phyloP scores from a whole-genome alignment of 176 grass and related monocot species.

The Aegilops speltoides region DNA sequence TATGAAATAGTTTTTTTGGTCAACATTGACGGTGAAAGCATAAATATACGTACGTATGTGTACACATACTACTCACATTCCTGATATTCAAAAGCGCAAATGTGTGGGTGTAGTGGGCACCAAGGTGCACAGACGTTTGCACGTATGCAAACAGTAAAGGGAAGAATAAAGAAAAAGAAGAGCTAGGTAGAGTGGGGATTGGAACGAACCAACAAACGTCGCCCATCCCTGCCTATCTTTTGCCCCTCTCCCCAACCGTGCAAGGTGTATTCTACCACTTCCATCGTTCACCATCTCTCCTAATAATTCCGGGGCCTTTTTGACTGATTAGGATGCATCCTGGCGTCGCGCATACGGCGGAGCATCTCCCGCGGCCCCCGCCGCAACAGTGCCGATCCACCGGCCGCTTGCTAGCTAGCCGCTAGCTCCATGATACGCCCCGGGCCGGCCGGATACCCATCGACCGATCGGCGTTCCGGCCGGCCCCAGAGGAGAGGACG shows the following conservation, averaged over 20 bases:
- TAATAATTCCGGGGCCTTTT: slow-evolving; percentile 13
- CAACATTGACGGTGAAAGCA: too few relatives aligned
- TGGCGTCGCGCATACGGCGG: slow-evolving; percentile 3
- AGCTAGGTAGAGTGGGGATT: not conserved
- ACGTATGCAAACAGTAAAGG: not conserved
- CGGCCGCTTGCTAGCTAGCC: too few relatives aligned
- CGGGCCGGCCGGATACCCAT: not conserved
- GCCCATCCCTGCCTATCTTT: not conserved
- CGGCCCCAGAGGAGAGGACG: not conserved
- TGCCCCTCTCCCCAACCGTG: not conserved
- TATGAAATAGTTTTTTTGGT: too few relatives aligned
- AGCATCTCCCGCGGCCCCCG: slow-evolving; percentile 23
- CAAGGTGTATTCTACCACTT: not conserved
- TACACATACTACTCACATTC: too few relatives aligned
- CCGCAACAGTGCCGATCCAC: slow-evolving; percentile 2
- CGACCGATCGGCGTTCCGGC: not conserved
- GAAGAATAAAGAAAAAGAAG: not conserved
- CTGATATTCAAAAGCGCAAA: too few relatives aligned
- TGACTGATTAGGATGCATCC: not conserved
- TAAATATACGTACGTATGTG: too few relatives aligned
- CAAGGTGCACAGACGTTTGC: not conserved
- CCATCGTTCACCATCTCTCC: not conserved
- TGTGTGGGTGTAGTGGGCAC: too few relatives aligned
- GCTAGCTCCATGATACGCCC: not conserved
- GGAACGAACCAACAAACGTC: not conserved